Evolutionary conservation across 1,284 basidiomycete species (phyloP), one percentile per base, ranked within the genome.

Genomic region (Microbotryomycetes sp.): DNA sequence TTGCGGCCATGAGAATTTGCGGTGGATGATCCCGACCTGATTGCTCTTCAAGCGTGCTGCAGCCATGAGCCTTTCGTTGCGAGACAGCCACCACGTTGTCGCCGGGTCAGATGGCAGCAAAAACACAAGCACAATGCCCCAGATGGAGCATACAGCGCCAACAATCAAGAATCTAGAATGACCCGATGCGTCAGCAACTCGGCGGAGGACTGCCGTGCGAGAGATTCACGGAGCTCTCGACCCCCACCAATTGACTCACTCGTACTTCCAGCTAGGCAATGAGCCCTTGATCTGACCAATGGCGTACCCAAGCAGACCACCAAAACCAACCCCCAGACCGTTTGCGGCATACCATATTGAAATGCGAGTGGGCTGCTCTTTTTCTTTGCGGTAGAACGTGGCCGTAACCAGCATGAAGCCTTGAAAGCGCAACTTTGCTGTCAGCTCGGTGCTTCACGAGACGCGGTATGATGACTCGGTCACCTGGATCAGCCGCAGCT

Each of bases 401-500:
- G 68, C 67, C 1, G 75, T 77, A 54, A 76, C 69, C 7, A 68
- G 46, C 36, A 42, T 42, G 19, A 42, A 42, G n/a, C n/a, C n/a
- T n/a, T 29, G 22, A 28, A 28, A 9, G 1, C 22, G 28, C 22
- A 7, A 54, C 14, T 50, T 30, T 19, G 49, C 22, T 29, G 23
- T 1, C 19, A 46, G 51, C 22, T 25, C n/a, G 28, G 23, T 22
- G 36, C 15, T 26, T n/a, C n/a, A n/a, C n/a, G n/a, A n/a, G n/a
- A n/a, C n/a, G n/a, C n/a, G n/a, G n/a, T n/a, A n/a, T 52, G 29
- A 64, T 64, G 15, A 51, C 32, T 26, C 68, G 66, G 58, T 73
- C 74, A 47, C 68, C 70, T 4, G 77, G 77, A 67, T 77, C 77
- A 23, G 77, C 77, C 49, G 77, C 76, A 0, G 79, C 79, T 66